Base-by-base conservation (phyloP, 2,329 filamentous ascomycete species). In the Furcasterigmium furcatum region DNA sequence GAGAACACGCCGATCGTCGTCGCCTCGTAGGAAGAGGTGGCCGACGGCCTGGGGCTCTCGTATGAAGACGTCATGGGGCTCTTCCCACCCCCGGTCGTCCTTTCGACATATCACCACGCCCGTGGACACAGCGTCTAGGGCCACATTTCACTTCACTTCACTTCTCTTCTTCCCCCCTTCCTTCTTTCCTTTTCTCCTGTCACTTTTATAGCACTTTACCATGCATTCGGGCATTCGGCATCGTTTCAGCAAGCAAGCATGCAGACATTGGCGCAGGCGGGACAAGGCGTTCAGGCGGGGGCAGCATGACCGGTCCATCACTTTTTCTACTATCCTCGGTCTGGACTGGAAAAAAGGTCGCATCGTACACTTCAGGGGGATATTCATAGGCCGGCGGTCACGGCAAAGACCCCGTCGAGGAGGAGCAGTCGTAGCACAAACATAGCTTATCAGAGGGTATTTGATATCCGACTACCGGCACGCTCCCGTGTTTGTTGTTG, bases 1-100 rank as follows among this genome's bases (percentile, higher is more conserved):
- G 42, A 44, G 42, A 44, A 44, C 32, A 19, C 29, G 16, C 20
- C 20, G 7, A 44, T 44, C 21, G 30, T 20, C 42, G 32, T 24
- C 7, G 40, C 27, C 3, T 34, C 30, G 6, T 42, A 42, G 40
- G 40, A 30, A 25, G 27, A 34, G 27, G 19, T 30, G 14, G 18
- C 34, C 9, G 18, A 19, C 9, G 16, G 12, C n/a, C 8, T 36
- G 34, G 34, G 18, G 12, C 34, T 36, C 34, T 18, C 34, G n/a
- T 19, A 36, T 16, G 18, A 36, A 18, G 16, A 36, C 34, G n/a
- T 36, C 5, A 16, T 36, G n/a, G 34, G 12, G n/a, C 34, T 36
- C n/a, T 36, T 36, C n/a, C 34, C 34, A 36, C 34, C 34, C 10
- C n/a, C 12, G 6, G n/a, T 36, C 12, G 7, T 27, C 24, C 7